A percentile compares a stretch with the other conserved stretches of the same genome.
These are phyloP conservation scores for Didymella pomorum DNA, from an alignment of 2,329 filamentous ascomycete genomes.

Conservation along the genomic window DNA sequence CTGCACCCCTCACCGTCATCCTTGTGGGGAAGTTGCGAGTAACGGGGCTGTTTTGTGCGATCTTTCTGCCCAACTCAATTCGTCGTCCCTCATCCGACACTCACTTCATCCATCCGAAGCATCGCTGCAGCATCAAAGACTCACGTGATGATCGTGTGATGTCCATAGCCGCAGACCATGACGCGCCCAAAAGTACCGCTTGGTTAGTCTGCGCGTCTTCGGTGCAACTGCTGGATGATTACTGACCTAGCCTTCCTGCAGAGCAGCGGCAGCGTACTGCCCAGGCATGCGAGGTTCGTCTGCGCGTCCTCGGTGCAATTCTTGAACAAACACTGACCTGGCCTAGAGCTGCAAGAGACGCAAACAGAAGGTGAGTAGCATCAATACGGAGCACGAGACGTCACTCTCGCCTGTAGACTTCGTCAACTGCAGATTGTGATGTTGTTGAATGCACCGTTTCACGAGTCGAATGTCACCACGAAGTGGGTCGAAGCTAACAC, in stretches of 20 bases:
- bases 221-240: slow-evolving; percentile 14
- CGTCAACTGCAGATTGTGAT: neutral
- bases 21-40: slow-evolving; percentile 21
- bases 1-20: slow-evolving; percentile 20
- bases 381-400: neutral
- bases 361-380: slow-evolving; percentile 69
- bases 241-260: slow-evolving; percentile 61
- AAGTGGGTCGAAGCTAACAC: slow-evolving; percentile 24
- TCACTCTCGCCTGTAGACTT: neutral
- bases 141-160: slow-evolving; percentile 36
- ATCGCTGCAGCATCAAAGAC: slow-evolving; percentile 23
- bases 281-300: slow-evolving; percentile 64
- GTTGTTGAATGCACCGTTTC: neutral
- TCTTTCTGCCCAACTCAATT: slow-evolving; percentile 22
- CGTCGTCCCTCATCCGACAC: slow-evolving; percentile 43
- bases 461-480: slow-evolving; percentile 1
- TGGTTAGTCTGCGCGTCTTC: slow-evolving; percentile 31
- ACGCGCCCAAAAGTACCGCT: slow-evolving; percentile 48
- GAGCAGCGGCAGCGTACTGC: slow-evolving; percentile 70
- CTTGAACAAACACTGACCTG: slow-evolving; percentile 50
- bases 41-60: slow-evolving; percentile 19
- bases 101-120: slow-evolving; percentile 40
- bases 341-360: slow-evolving; percentile 68
- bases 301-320: slow-evolving; percentile 17
- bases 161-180: slow-evolving; percentile 31